A percentile compares a stretch with the other conserved stretches of the same genome.
Conservation (phyloP, 2,329 filamentous ascomycete genomes). For the Phaeoacremonium minimum region DNA sequence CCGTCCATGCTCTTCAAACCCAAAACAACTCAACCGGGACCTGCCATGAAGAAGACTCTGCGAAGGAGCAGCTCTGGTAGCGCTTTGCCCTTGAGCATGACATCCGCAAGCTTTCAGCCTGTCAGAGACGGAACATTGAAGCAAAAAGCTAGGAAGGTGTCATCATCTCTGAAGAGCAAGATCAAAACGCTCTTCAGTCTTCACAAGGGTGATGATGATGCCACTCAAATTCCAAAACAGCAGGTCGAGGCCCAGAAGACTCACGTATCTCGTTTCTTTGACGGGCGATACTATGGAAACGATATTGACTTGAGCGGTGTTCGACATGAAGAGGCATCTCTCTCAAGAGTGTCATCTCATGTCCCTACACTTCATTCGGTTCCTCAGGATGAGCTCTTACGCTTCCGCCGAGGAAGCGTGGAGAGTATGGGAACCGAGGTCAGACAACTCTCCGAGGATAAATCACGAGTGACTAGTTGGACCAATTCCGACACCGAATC, state of each 20-base stretch:
- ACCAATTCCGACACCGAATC: slow-evolving; percentile 57
- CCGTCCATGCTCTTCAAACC: slow-evolving; percentile 39
- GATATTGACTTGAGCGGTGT: no score
- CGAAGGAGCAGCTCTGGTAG: slow-evolving; percentile 35
- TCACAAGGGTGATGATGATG: slow-evolving; percentile 27
- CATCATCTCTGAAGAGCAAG: slow-evolving; percentile 55
- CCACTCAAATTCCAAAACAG: slow-evolving; percentile 38
- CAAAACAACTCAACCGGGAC: slow-evolving; percentile 26
- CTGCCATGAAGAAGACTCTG: slow-evolving; percentile 43
- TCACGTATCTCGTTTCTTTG: slow-evolving; percentile 16
- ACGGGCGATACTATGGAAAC: slow-evolving; percentile 1
- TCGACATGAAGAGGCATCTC: slow-evolving; percentile 3
- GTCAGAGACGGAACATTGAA: slow-evolving; percentile 33
- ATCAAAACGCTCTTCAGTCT: slow-evolving; percentile 54
- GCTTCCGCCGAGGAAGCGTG: slow-evolving; percentile 51
- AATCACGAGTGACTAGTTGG: slow-evolving; percentile 71
- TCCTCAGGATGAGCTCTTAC: slow-evolving; percentile 38
- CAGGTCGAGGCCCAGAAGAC: slow-evolving; percentile 43
- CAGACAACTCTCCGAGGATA: slow-evolving; percentile 39
- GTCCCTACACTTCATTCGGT: slow-evolving; percentile 46
- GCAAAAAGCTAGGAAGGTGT: slow-evolving; percentile 56
- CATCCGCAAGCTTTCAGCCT: slow-evolving; percentile 7
- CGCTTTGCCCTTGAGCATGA: slow-evolving; percentile 1
- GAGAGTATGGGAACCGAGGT: slow-evolving; percentile 39
- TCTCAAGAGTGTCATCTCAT: slow-evolving; percentile 44